Evolutionary conservation across 352 stramenopile genomes (phyloP).

Genomic region (Phytophthora palmivora): DNA sequence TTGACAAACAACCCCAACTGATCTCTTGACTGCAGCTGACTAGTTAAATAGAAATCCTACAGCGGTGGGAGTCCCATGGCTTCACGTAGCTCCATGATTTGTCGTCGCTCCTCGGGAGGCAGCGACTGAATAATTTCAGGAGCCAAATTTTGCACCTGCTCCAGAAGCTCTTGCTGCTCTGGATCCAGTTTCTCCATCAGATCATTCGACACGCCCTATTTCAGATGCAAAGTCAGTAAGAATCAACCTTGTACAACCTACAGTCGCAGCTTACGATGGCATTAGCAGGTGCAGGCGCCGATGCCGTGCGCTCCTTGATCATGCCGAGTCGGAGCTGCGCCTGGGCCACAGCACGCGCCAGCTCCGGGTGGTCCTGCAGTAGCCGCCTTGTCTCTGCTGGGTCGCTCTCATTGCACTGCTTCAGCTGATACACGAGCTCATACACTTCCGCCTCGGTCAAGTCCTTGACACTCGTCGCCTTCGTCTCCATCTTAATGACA

Average conservation of each 20-base stretch:
- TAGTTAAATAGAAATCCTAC: slow-evolving; percentile 40
- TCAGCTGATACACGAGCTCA: slow-evolving; percentile 81
- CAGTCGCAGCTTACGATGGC: slow-evolving; percentile 43
- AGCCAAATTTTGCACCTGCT: slow-evolving; percentile 83
- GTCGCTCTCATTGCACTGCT: slow-evolving; percentile 83
- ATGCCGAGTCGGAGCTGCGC: slow-evolving; percentile 78
- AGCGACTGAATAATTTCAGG: slow-evolving; percentile 84
- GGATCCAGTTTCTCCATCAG: slow-evolving; percentile 75
- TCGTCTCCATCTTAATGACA: slow-evolving; percentile 27
- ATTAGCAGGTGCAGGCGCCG: slow-evolving; percentile 49
- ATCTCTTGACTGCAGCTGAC: slow-evolving; percentile 14
- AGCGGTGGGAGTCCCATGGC: slow-evolving; percentile 78
- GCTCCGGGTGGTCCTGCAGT: slow-evolving; percentile 79
- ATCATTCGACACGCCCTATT: slow-evolving; percentile 66
- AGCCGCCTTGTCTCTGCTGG: slow-evolving; percentile 70
- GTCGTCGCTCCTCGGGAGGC: slow-evolving; percentile 68
- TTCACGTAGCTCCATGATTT: slow-evolving; percentile 87
- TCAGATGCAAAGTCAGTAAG: slow-evolving; percentile 2
- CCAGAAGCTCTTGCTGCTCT: slow-evolving; percentile 80
- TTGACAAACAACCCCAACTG: slow-evolving; percentile 8
- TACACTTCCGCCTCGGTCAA: slow-evolving; percentile 66
- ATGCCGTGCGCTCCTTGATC: slow-evolving; percentile 57
- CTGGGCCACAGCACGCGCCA: slow-evolving; percentile 74
- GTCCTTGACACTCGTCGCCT: slow-evolving; percentile 57
- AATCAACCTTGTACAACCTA: background rate